Base-by-base conservation (phyloP, 2,329 filamentous ascomycete genomes). In the Elsinoe batatas region DNA sequence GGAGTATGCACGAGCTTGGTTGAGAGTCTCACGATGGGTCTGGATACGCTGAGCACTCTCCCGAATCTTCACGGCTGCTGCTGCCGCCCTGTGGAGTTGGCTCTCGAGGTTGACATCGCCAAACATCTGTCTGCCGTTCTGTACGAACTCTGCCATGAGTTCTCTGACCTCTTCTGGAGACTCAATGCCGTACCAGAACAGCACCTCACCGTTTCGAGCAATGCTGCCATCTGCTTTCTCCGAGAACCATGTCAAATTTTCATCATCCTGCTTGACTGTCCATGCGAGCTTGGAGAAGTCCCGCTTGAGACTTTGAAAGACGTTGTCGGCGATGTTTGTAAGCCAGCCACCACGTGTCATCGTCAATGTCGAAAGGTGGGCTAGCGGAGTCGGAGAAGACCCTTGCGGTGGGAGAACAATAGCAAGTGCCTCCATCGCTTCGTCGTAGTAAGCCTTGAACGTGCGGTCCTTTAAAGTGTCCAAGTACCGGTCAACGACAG, bases 171-270 rank as follows among this genome's bases (percentile, higher is more conserved):
- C 87, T 53, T 88, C 83, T 32, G 85, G 83, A 55, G 83, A 84
- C 61, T 93, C 87, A 57, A 93, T 82, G 53, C 91, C 91, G 70
- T 94, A 95, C 87, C 91, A 97, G 78, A 97, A 97, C 66, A 97
- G 84, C 37, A 96, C 88, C 66, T 91, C 88, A 57, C 89, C 89
- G 17, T 64, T 61, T 56, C 84, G 83, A 60, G 86, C 88, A 64
- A 96, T 80, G 71, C 88, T 95, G 56, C 93, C 91, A 63, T 96
- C 90, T 8, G 91, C 87, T 78, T 95, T 95, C 72, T 95, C 91
- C 63, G 95, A 94, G 77, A 97, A 96, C 93, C 91, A 97, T 10
- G 89, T 91, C 64, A 97, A 77, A 70, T 97, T 96, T 79, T 97
- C 91, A 64, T 97, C 91, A 63, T 94, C 87, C 66, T 91, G 86